Conservation (phyloP, 345 rosid genomes). For the Salix viminalis region DNA sequence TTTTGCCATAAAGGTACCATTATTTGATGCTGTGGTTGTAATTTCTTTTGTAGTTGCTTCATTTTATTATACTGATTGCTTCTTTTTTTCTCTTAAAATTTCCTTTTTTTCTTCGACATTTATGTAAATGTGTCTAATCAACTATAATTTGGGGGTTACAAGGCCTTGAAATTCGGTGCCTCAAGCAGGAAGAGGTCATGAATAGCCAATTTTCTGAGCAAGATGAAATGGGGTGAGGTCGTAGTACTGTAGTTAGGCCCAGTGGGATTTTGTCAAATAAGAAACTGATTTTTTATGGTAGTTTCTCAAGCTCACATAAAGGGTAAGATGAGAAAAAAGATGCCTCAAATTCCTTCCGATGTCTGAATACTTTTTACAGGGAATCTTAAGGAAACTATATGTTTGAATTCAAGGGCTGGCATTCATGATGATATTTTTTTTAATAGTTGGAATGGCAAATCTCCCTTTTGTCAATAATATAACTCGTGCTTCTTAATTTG, state of each 20-base stretch:
- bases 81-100: neutral
- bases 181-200: neutral
- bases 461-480: neutral
- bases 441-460: neutral
- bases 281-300: neutral
- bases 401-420: neutral
- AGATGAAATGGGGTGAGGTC: neutral
- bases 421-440: neutral
- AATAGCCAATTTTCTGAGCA: neutral
- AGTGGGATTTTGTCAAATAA: neutral
- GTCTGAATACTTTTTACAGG: neutral
- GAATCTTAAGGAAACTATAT: neutral
- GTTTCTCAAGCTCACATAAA: neutral
- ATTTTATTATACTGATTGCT: neutral
- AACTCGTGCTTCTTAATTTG: neutral
- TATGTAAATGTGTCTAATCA: neutral
- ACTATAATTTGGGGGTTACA: neutral
- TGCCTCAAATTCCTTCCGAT: neutral
- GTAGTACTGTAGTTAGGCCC: neutral
- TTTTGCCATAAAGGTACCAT: slow-evolving; percentile 86
- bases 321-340: neutral
- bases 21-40: slow-evolving; percentile 8
- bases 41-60: slow-evolving; percentile 5
- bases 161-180: neutral
- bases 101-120: neutral